phyloP scores from a whole-genome alignment of 768 basidiomycete species.

The Auriculariales sp. region DNA sequence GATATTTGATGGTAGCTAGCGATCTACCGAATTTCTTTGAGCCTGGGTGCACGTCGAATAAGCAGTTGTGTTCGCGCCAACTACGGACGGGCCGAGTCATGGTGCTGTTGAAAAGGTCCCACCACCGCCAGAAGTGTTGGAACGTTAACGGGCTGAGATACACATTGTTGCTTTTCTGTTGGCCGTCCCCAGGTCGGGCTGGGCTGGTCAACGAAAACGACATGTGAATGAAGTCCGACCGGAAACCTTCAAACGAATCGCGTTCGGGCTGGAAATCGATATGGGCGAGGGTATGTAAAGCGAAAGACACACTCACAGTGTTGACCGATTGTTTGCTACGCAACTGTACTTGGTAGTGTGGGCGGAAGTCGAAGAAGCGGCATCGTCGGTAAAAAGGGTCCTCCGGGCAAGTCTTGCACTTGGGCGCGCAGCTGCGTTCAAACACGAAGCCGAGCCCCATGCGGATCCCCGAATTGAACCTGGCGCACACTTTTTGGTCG shows the following conservation, averaged over 20 bases:
- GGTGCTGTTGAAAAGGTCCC: conserved; percentile 64
- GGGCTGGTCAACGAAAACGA: conserved; percentile 74
- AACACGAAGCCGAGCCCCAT: conserved; percentile 75
- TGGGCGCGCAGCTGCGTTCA: conserved; percentile 66
- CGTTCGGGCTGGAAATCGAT: not conserved
- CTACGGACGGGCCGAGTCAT: conserved; percentile 61
- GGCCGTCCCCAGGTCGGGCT: conserved; percentile 19
- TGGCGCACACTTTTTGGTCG: conserved; percentile 68
- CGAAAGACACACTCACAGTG: too few relatives aligned
- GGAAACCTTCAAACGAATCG: conserved; percentile 79
- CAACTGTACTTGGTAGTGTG: conserved; percentile 64
- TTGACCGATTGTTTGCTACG: conserved; percentile 16
- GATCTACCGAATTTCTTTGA: conserved; percentile 83
- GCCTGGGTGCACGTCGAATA: conserved; percentile 45
- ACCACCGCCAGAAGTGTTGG: conserved; percentile 89
- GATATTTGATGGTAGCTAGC: conserved; percentile 84
- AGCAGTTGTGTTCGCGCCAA: conserved; percentile 80
- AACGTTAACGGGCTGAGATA: conserved; percentile 78
- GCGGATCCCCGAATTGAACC: conserved; percentile 68
- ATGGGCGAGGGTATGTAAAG: too few relatives aligned
- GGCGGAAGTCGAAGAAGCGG: conserved; percentile 62
- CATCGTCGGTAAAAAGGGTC: conserved; percentile 61
- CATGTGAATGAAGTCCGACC: conserved; percentile 88
- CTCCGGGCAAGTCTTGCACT: conserved; percentile 48
- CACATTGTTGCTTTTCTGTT: conserved; percentile 41